Conservation (phyloP, 2,329 filamentous ascomycete species). For the Cyanodermella asteris region DNA sequence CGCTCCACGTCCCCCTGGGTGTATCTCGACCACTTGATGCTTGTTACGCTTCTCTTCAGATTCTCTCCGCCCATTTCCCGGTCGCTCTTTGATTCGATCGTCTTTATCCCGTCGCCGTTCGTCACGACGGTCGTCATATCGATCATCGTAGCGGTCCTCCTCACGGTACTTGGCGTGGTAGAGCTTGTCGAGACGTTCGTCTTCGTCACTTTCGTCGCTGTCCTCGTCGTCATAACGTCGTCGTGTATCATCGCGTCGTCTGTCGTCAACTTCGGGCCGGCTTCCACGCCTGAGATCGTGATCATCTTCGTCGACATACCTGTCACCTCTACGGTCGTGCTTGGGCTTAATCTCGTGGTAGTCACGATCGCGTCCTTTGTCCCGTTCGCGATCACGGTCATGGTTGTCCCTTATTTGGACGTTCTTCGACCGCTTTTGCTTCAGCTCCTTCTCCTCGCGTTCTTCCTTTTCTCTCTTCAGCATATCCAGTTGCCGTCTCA, state of each 20-base stretch:
- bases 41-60: constrained; percentile 2
- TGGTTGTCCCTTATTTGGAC: too few relatives aligned
- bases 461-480: too few relatives aligned
- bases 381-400: too few relatives aligned
- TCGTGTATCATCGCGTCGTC: too few relatives aligned
- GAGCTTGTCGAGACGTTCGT: not conserved
- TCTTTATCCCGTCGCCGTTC: constrained; percentile 8
- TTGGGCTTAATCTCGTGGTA: constrained; percentile 1
- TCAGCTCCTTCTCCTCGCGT: too few relatives aligned
- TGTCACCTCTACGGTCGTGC: constrained; percentile 4
- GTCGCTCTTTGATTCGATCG: constrained; percentile 9
- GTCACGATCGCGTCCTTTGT: too few relatives aligned
- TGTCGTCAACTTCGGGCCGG: constrained; percentile 4
- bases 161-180: constrained; percentile 1
- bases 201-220: constrained; percentile 4
- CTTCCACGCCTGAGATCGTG: constrained; percentile 6
- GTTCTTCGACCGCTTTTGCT: too few relatives aligned
- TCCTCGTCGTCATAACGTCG: constrained; percentile 10
- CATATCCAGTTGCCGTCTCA: too few relatives aligned
- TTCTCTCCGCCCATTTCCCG: constrained; percentile 4
- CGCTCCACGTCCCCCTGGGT: constrained; percentile 10
- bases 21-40: constrained; percentile 15
- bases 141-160: constrained; percentile 4
- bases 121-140: constrained; percentile 5
- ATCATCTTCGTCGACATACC: constrained; percentile 6